Evolutionary conservation across 1,284 basidiomycete genomes (phyloP).

Genomic region (Puccinia brachypodii): DNA sequence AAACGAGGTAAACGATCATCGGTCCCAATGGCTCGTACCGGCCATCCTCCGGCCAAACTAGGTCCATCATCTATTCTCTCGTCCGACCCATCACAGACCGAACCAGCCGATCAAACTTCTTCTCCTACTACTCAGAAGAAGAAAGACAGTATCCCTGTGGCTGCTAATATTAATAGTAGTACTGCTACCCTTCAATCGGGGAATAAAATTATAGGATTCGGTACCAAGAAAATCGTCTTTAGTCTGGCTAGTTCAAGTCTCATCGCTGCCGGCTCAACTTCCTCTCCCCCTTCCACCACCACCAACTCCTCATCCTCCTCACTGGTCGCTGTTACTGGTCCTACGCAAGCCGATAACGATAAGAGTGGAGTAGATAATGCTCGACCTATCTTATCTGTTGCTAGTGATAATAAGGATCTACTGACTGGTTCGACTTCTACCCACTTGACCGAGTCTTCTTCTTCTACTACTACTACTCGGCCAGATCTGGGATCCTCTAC

Average conservation of each 20-base stretch:
- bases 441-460: background rate
- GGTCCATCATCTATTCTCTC: background rate
- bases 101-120: background rate
- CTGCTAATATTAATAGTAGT: no score
- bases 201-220: background rate
- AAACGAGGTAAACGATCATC: conserved; percentile 21
- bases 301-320: background rate
- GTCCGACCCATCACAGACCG: background rate
- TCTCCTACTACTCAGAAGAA: background rate
- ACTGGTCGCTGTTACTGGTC: no score
- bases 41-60: background rate
- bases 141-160: background rate
- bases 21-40: background rate
- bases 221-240: conserved; percentile 2
- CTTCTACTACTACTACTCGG: background rate
- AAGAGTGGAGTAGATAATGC: no score
- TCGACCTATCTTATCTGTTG: background rate
- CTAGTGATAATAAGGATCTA: background rate
- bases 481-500: no score
- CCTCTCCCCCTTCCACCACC: background rate
- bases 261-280: background rate
- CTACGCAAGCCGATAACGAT: no score
- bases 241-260: conserved; percentile 2
- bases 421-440: background rate
- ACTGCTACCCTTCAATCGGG: background rate